These are phyloP conservation scores for Dioszegia hungarica DNA, from an alignment of 768 basidiomycete genomes.

Conservation along the genomic window DNA sequence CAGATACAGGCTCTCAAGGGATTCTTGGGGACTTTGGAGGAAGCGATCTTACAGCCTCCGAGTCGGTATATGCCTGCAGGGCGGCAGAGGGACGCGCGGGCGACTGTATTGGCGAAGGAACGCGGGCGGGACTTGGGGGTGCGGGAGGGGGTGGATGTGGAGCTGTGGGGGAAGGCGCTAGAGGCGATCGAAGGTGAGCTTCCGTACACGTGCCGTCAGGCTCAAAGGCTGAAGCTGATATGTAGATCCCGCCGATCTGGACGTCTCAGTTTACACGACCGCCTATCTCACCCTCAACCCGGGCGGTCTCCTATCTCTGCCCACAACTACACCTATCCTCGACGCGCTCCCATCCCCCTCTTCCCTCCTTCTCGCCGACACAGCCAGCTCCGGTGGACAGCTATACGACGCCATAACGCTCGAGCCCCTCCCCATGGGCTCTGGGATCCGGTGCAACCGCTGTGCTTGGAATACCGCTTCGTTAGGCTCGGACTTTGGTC, in stretches of 20 bases:
- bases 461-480: conserved; percentile 1
- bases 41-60: conserved; percentile 26
- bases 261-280: not conserved
- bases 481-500: not conserved
- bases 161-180: conserved; percentile 26
- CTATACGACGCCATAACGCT: conserved; percentile 27
- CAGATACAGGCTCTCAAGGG: conserved; percentile 15
- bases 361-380: conserved; percentile 16
- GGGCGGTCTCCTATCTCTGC: not conserved
- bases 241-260: not conserved
- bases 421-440: not conserved
- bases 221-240: too few relatives aligned
- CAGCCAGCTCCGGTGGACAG: not conserved
- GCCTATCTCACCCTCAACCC: conserved; percentile 6
- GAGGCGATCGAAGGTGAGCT: conserved; percentile 1
- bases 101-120: conserved; percentile 29
- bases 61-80: conserved; percentile 6
- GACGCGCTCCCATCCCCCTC: conserved; percentile 20
- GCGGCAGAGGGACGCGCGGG: conserved; percentile 16
- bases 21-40: conserved; percentile 19
- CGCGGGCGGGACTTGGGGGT: conserved; percentile 12
- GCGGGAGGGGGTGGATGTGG: conserved; percentile 23
- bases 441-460: not conserved
- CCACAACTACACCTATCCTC: conserved; percentile 1
- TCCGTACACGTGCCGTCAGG: too few relatives aligned